Evolutionary conservation across 2,329 filamentous ascomycete species (phyloP).

Genomic region (Fusarium sp.): DNA sequence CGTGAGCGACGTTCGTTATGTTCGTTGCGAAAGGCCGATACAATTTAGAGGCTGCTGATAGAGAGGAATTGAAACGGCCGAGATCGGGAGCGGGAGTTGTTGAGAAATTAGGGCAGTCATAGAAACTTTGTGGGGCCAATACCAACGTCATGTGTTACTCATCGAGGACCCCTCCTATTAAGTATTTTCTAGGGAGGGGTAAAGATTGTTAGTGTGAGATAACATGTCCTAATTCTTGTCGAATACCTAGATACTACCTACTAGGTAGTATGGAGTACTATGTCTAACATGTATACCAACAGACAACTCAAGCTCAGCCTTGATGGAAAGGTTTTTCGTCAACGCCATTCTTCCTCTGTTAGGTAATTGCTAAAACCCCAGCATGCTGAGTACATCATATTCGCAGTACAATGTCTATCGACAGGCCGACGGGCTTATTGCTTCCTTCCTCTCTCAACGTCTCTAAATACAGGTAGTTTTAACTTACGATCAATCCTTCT

Average conservation of each 20-base stretch:
- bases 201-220: conserved; percentile 12
- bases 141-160: too few relatives aligned
- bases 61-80: too few relatives aligned
- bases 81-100: too few relatives aligned
- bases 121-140: too few relatives aligned
- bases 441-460: background rate
- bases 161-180: too few relatives aligned
- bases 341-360: background rate
- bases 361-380: background rate
- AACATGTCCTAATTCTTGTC: conserved; percentile 1
- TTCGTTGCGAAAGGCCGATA: too few relatives aligned
- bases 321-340: background rate
- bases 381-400: background rate
- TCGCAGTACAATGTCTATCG: background rate
- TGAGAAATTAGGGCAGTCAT: too few relatives aligned
- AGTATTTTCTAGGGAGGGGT: background rate
- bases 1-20: too few relatives aligned
- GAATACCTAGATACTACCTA: conserved; percentile 3
- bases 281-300: conserved; percentile 6
- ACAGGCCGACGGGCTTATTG: background rate
- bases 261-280: background rate
- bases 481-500: background rate
- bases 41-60: too few relatives aligned
- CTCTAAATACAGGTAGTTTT: background rate
- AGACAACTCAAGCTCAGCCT: conserved; percentile 5